Evolutionary conservation across 805 yeast genomes (phyloP).

Genomic region (Isabelozyma gotoi): DNA sequence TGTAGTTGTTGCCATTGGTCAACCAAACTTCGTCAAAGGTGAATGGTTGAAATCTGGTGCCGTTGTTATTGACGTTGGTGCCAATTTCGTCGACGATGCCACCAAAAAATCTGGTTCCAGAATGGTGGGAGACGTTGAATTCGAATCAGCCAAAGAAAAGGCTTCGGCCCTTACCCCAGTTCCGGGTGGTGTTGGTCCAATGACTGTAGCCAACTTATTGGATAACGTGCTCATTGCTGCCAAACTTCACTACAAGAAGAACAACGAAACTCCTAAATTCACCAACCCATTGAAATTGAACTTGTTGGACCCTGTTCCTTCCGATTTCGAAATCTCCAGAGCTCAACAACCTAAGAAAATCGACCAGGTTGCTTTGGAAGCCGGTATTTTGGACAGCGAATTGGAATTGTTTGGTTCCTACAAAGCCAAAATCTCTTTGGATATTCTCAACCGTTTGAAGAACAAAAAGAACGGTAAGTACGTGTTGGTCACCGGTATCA

Average conservation of each 20-base stretch:
- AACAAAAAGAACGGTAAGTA: conserved; percentile 67
- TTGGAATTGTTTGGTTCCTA: conserved; percentile 73
- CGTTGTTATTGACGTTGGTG: conserved; percentile 80
- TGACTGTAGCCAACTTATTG: conserved; percentile 83
- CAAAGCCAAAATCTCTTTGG: conserved; percentile 73
- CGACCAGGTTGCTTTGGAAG: conserved; percentile 64
- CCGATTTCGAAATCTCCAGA: conserved; percentile 77
- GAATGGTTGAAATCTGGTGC: conserved; percentile 71
- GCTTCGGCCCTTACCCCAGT: conserved; percentile 79
- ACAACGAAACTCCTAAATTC: conserved; percentile 41
- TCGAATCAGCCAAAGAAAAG: conserved; percentile 49
- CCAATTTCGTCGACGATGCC: conserved; percentile 68
- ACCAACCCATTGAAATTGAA: conserved; percentile 57
- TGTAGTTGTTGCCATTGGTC: conserved; percentile 77
- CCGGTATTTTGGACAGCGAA: conserved; percentile 66
- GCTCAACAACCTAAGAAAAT: conserved; percentile 73
- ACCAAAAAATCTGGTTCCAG: conserved; percentile 66
- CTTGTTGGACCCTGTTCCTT: conserved; percentile 69
- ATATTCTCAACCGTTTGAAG: conserved; percentile 60
- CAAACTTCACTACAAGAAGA: conserved; percentile 44
- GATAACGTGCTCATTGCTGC: conserved; percentile 73
- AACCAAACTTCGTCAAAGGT: conserved; percentile 67
- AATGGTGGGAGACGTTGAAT: conserved; percentile 80
- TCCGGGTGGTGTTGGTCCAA: conserved; percentile 92
- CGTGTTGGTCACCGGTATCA: conserved; percentile 77